A percentile compares a stretch with the other conserved stretches of the same genome.
Evolutionary conservation across 805 yeast genomes (phyloP).

Genomic region (Candida ovalis): DNA sequence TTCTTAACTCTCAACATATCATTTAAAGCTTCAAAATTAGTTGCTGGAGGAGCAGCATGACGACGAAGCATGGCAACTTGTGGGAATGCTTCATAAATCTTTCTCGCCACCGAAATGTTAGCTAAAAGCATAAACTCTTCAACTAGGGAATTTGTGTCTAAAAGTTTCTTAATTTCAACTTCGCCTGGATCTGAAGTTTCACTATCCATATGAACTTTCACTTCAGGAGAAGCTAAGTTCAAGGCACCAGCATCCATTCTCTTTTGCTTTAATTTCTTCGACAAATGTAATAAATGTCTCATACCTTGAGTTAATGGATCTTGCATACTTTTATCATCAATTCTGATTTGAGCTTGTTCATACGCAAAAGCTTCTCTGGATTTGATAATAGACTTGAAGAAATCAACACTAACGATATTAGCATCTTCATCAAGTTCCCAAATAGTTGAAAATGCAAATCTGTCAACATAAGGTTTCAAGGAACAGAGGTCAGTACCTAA

Average conservation of each 20-base stretch:
- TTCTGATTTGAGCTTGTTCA: constrained; percentile 86
- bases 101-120: constrained; percentile 90
- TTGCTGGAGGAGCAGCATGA: constrained; percentile 95
- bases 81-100: constrained; percentile 88
- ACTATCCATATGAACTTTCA: constrained; percentile 93
- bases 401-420: constrained; percentile 72
- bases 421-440: constrained; percentile 94
- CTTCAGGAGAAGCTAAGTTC: constrained; percentile 96
- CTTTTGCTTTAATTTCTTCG: constrained; percentile 78
- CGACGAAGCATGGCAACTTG: constrained; percentile 98
- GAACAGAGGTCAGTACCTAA: constrained; percentile 96
- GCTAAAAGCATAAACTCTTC: constrained; percentile 99
- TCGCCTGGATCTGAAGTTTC: constrained; percentile 97
- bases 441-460: constrained; percentile 91
- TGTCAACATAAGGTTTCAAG: constrained; percentile 87
- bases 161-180: constrained; percentile 82
- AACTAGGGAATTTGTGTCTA: constrained; percentile 92
- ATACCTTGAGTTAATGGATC: constrained; percentile 89
- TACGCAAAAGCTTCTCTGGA: constrained; percentile 95
- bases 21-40: constrained; percentile 84
- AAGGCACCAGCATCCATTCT: constrained; percentile 94
- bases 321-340: constrained; percentile 69
- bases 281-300: constrained; percentile 74
- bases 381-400: constrained; percentile 81
- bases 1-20: constrained; percentile 85